A percentile compares a stretch with the other conserved stretches of the same genome.
These are phyloP conservation scores for Blastobotrys americana DNA, from an alignment of 805 yeast genomes.

Conservation along the genomic window DNA sequence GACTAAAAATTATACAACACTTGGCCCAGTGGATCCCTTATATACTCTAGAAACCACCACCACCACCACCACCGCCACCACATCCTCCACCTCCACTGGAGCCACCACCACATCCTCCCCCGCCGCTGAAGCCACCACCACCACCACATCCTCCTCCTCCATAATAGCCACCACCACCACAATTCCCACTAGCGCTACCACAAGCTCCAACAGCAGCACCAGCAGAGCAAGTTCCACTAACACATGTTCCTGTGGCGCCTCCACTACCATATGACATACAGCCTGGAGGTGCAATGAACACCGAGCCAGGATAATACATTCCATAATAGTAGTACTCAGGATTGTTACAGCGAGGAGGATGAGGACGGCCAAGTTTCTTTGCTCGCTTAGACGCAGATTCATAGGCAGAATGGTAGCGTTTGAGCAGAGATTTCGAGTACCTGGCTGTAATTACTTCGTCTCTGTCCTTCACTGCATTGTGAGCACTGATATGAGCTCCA, in stretches of 20 bases:
- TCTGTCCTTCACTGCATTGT: neutral
- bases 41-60: too few relatives aligned
- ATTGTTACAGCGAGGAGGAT: constrained; percentile 2
- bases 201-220: constrained; percentile 6
- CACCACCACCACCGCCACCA: too few relatives aligned
- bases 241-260: constrained; percentile 11
- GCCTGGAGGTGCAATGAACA: neutral
- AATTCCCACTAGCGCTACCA: constrained; percentile 5
- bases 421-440: neutral
- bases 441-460: neutral
- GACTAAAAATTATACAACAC: too few relatives aligned
- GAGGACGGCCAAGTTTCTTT: neutral
- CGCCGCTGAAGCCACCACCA: too few relatives aligned
- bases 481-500: constrained; percentile 1
- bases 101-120: constrained; percentile 1
- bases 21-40: too few relatives aligned
- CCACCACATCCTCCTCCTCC: constrained; percentile 10
- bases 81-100: too few relatives aligned
- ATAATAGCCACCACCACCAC: constrained; percentile 8
- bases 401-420: neutral
- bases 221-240: constrained; percentile 9
- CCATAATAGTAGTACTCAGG: constrained; percentile 7
- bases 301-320: constrained; percentile 7
- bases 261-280: constrained; percentile 8
- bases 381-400: neutral